Base-by-base conservation (phyloP, 768 basidiomycete genomes). In the Hygrophorus russula region DNA sequence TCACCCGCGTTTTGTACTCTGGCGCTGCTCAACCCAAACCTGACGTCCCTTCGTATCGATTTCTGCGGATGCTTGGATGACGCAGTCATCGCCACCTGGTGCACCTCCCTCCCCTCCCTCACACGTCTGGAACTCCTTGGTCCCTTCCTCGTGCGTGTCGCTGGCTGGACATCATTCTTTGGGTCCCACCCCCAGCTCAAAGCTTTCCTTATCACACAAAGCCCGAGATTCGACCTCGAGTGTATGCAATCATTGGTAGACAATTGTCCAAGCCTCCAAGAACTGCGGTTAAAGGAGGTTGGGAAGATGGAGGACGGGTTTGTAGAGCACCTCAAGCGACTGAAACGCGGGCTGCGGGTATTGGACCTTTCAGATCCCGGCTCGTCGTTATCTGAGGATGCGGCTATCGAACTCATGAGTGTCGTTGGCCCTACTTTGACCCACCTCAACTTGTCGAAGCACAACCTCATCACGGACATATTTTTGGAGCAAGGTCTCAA, bases 51-150 rank as follows among this genome's bases (percentile, higher is more conserved):
- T 8, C 76, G 82, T 0, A 78, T 99, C 13, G 83, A 91, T 53
- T 80, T 78, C 51, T 97, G 93, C 49, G 94, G 94, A 3, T 78
- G 81, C 28, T 71, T 98, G 46, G 73, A 83, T 42, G 75, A 81
- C 50, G 48, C 63, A 0, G 74, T 79, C 32, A 60, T 88, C 37
- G 54, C 61, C 12, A 59, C 73, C 18, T 86, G 88, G 71, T 69
- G 69, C 33, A 67, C 61, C 4, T 70, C 72, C 0, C 69, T 99
- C 24, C 80, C 76, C 1, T 58, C 74, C 11, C 74, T 99, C 32
- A 71, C 63, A 4, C 74, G 76, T 28, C 53, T 99, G 11, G 80
- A 83, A 57, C 82, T 99, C 12, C 76, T 88, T 10, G 94, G 86
- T 0, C 91, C 91, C 2, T 92, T 89, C 62, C 78, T 91, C 17